phyloP scores from a whole-genome alignment of 169 alveolate species.

The Hepatocystis sp. region DNA sequence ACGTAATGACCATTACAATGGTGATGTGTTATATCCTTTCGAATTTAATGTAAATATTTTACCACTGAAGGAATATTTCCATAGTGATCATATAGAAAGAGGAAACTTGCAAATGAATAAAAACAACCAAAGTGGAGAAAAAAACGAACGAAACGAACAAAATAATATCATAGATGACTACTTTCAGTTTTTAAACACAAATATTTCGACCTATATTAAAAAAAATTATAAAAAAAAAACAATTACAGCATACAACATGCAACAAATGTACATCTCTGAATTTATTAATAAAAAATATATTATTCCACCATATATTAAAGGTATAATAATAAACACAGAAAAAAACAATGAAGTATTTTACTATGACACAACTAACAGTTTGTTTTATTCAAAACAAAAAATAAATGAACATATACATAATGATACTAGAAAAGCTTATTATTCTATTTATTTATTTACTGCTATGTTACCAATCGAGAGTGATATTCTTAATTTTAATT shows the following conservation, averaged over 20 bases:
- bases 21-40: no score
- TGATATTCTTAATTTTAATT: conserved; percentile 21
- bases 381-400: conserved; percentile 5
- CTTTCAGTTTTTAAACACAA: conserved; percentile 4
- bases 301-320: conserved; percentile 70
- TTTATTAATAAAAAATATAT: conserved; percentile 14
- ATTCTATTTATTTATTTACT: conserved; percentile 29
- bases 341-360: conserved; percentile 12
- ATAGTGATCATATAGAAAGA: no score
- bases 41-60: no score
- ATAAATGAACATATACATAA: not conserved
- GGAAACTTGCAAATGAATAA: no score
- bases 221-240: not conserved
- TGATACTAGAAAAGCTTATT: conserved; percentile 24
- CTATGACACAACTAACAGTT: conserved; percentile 1
- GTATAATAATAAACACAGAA: conserved; percentile 29
- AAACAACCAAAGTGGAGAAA: no score
- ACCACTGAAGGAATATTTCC: no score
- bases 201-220: not conserved
- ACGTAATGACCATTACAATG: no score
- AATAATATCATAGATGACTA: no score
- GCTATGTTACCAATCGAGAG: conserved; percentile 70
- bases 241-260: conserved; percentile 33
- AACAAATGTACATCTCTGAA: conserved; percentile 7
- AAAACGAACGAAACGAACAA: no score